A percentile compares a stretch with the other conserved stretches of the same genome.
These are phyloP conservation scores for Magnusiomyces magnusii DNA, from an alignment of 1,139 yeast genomes.

Conservation along the genomic window DNA sequence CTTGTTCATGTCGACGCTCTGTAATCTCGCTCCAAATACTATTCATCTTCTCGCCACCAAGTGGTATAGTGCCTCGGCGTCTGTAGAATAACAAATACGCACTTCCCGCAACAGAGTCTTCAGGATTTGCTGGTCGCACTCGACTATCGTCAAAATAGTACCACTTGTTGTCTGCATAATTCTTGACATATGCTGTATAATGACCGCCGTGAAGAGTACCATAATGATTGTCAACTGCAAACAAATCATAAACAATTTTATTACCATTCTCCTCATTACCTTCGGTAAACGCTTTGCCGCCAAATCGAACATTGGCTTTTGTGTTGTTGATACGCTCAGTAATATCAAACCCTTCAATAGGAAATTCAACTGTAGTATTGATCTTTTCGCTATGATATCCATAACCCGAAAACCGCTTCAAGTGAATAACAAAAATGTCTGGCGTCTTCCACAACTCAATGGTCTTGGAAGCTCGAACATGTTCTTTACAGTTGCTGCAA, in stretches of 20 bases:
- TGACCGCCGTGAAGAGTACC: constrained; percentile 99
- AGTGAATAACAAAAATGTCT: constrained; percentile 79
- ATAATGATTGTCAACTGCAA: constrained; percentile 91
- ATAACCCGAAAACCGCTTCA: constrained; percentile 84
- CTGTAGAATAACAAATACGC: constrained; percentile 87
- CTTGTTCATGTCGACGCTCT: background rate
- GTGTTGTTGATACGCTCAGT: constrained; percentile 42
- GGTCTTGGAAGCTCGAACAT: constrained; percentile 83
- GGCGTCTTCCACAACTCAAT: constrained; percentile 91
- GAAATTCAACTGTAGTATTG: constrained; percentile 77
- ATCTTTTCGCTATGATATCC: constrained; percentile 86
- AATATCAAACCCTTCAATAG: constrained; percentile 76
- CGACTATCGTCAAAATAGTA: constrained; percentile 84
- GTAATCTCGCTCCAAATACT: constrained; percentile 27
- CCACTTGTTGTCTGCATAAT: constrained; percentile 73
- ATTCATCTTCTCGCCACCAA: constrained; percentile 31
- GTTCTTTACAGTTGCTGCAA: constrained; percentile 84
- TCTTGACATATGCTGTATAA: constrained; percentile 84
- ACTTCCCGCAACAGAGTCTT: constrained; percentile 58
- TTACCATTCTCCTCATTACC: background rate
- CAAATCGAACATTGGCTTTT: constrained; percentile 19
- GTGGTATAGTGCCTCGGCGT: constrained; percentile 39
- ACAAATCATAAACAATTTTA: constrained; percentile 58
- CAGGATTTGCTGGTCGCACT: constrained; percentile 54
- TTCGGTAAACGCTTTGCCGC: background rate